Evolutionary conservation across 805 yeast genomes (phyloP), one percentile per base, ranked within the genome.

Genomic region (Candida takata): DNA sequence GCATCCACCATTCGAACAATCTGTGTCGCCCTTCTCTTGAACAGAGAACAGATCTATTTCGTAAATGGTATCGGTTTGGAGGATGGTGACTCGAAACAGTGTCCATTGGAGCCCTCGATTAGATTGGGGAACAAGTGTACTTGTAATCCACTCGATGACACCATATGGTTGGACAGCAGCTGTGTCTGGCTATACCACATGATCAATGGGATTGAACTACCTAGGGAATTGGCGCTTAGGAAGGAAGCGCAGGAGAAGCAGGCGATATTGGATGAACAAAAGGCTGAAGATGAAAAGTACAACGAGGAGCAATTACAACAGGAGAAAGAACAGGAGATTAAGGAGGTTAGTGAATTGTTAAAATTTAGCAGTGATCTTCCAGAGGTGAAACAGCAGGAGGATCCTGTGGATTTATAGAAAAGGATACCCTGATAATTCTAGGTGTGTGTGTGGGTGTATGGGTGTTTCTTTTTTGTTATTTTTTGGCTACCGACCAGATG

Each of bases 1-100:
- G 95, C 84, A 58, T 92, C 94, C 16, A 92, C 94, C 10, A 77
- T 84, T 35, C 88, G 84, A 55, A 79, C 92, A 4, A 71, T 85
- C 48, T 95, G 87, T 8, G 95, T 80, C 11, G 64, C 87, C 3
- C 61, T 86, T 43, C 74, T 86, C 57, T 57, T 81, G 52, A 77
- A 81, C 38, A 72, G 68, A 52, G 72, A 68, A 32, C 64, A 74
- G 50, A 58, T 86, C 25, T 90, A 84, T 53, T 76, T 81, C 65
- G 82, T 86, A 57, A 77, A 77, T 38, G 90, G 83, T 55, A 68
- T 85, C 38, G 95, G 95, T 27, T 83, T 83, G 61, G 73, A 57
- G 58, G 92, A 84, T 55, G 75, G 25, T 13, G 31, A 67, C 39
- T 87, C 84, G 53, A 64, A 66, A 69, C 60, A 60, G 36, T 83